These are phyloP conservation scores for Eimeria falciformis DNA, from an alignment of 169 alveolate genomes.

Conservation along the genomic window DNA sequence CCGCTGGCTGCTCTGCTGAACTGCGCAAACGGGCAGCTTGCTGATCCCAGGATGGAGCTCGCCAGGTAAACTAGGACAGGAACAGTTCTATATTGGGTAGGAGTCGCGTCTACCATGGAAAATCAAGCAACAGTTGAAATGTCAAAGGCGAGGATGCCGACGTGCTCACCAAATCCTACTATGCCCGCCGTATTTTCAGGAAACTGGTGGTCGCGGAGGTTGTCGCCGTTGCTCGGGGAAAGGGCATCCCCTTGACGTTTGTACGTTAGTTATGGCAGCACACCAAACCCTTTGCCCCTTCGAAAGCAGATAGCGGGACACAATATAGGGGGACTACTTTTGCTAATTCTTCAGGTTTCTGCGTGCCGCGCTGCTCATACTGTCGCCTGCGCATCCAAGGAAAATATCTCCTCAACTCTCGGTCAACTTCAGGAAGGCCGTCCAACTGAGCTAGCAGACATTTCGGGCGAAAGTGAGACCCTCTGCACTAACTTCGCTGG, in stretches of 20 bases:
- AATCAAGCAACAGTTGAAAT: no score
- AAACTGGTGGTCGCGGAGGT: conserved; percentile 74
- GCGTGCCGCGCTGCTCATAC: conserved; percentile 44
- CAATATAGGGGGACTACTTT: background rate
- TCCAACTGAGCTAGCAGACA: conserved; percentile 51
- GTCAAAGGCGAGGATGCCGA: no score
- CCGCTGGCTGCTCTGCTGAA: conserved; percentile 72
- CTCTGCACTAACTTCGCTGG: background rate
- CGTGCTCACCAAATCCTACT: no score
- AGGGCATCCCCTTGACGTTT: conserved; percentile 73
- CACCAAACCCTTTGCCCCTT: no score
- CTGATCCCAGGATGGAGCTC: conserved; percentile 62
- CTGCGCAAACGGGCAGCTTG: conserved; percentile 74
- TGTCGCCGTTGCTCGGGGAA: conserved; percentile 75
- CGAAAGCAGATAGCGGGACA: no score
- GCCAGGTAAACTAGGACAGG: conserved; percentile 6
- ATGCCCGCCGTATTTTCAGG: conserved; percentile 28
- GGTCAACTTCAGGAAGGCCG: conserved; percentile 70
- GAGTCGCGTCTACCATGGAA: no score
- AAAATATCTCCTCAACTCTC: conserved; percentile 39
- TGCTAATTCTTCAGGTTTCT: conserved; percentile 21
- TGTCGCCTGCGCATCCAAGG: conserved; percentile 67
- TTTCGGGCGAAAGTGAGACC: conserved; percentile 61
- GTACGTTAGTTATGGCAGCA: conserved; percentile 66
- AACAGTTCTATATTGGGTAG: background rate